These are phyloP conservation scores for Fusarium pseudoanthophilum DNA, from an alignment of 2,329 filamentous ascomycete species.

Conservation along the genomic window DNA sequence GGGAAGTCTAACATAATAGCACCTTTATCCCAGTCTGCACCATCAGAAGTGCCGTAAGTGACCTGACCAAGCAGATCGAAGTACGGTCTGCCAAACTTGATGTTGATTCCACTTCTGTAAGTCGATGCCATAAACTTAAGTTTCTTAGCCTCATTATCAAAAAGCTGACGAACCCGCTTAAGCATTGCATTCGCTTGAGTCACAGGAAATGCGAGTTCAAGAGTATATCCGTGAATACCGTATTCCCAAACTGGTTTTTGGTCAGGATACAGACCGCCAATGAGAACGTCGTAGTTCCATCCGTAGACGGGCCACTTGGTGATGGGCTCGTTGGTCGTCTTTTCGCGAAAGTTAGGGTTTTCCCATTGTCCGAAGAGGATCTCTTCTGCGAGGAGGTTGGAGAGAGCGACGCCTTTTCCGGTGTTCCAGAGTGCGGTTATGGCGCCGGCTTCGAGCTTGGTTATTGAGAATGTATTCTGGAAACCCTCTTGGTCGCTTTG, in stretches of 20 bases:
- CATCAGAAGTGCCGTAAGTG: neutral
- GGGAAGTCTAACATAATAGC: neutral
- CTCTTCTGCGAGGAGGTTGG: neutral
- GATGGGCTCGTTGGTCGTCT: slow-evolving; percentile 1
- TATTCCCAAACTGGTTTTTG: neutral
- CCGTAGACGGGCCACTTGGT: neutral
- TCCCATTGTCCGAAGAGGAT: slow-evolving; percentile 9
- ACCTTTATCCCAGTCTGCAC: neutral
- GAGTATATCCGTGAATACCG: neutral
- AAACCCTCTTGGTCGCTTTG: slow-evolving; percentile 5
- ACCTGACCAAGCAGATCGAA: neutral
- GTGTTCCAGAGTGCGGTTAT: slow-evolving; percentile 1
- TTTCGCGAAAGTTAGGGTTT: slow-evolving; percentile 2
- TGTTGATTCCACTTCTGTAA: neutral
- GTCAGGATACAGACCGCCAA: neutral
- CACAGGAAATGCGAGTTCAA: neutral
- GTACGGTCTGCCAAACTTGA: neutral
- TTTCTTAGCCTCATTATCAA: neutral
- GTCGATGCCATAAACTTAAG: slow-evolving; percentile 1
- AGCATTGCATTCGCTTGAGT: neutral
- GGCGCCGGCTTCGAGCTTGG: neutral
- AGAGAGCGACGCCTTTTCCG: neutral
- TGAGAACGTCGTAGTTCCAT: slow-evolving; percentile 12
- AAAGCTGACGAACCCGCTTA: neutral
- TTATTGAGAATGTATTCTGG: slow-evolving; percentile 7